Evolutionary conservation across 2,329 filamentous ascomycete species (phyloP), one percentile per base, ranked within the genome.

Genomic region (Sclerotinia subarctica): DNA sequence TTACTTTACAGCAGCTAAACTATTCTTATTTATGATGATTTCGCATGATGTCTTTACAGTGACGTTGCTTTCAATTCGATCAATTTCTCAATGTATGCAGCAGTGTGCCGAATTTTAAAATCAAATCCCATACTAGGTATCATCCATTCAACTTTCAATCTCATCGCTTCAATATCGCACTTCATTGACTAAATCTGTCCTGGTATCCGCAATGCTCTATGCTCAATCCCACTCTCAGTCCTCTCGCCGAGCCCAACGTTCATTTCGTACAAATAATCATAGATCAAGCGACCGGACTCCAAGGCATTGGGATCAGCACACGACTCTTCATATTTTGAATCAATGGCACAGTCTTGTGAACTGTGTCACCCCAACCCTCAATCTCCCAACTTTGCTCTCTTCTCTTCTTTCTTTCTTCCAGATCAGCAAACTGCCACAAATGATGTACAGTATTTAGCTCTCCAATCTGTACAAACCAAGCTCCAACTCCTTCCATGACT

Each of bases 391-490:
- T 97, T 84, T 96, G 88, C 84, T 99, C 95, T 72, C 95, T 87
- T 73, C 93, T 87, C 47, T 91, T 82, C 79, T 96, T 95, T 72
- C 95, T 88, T 82, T 98, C 95, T 80, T 98, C 94, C 70, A 99
- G 81, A 79, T 99, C 92, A 74, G 94, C 94, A 82, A 98, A 99
- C 78, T 99, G 95, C 95, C 95, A 99, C 29, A 99, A 85, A 78
- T 98, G 94, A 79, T 99, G 94, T 46, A 99, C 95, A 0, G 93
- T 97, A 82, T 99, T 99, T 71, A 99, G 84, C 66, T 97, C 94
- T 70, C 95, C 95, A 76, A 99, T 94, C 82, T 99, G 95, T 52
- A 97, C 94, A 76, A 99, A 99, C 95, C 95, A 99, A 8, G 95
- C 95, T 44, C 94, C 94, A 0, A 97, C 94, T 19, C 95, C 95